Base-by-base conservation (phyloP, 768 basidiomycete species). In the Lentinula guzmanii region DNA sequence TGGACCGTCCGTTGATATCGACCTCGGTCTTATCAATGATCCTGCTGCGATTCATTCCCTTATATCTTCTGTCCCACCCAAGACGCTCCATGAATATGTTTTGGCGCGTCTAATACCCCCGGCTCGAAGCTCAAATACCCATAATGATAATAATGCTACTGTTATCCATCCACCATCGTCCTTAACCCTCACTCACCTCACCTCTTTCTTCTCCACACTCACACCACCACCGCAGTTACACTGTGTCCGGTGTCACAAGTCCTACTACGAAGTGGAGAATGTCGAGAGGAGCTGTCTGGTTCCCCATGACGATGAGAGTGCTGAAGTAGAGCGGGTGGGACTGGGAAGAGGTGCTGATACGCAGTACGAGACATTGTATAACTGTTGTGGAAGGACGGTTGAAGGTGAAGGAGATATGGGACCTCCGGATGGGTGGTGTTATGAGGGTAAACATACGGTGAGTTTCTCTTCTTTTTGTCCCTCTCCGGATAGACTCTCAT, bases 391-490 rank as follows among this genome's bases (percentile, higher is more conserved):
- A 7, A 77, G 80, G 67, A 86, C 82, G 0, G 86, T 85, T 5
- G 86, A 90, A 28, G 90, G 90, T 0, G 85, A 87, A 64, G 90
- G 91, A 1, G 87, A 90, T 63, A 87, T 87, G 75, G 90, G 90
- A 0, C 90, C 91, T 1, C 91, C 90, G 1, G 89, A 91, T 68
- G 91, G 90, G 1, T 93, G 89, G 89, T 93, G 90, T 67, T 92
- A 91, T 66, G 90, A 92, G 70, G 90, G 90, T 3, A 82, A 80
- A 70, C 90, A 93, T 70, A 91, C 90, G 7, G 86, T 86, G 55
- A 63, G 84, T 61, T 68, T 39, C 7, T 39, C 0, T 5, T 48
- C 21, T 8, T 54, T 35, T 16, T 33, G 21, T 52, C 35, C 18
- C 63, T 54, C 42, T 51, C 21, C 7, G 45, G 10, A 53, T 37